Evolutionary conservation across 2,329 filamentous ascomycete genomes (phyloP).

Genomic region (Apiospora rasikravindrae): DNA sequence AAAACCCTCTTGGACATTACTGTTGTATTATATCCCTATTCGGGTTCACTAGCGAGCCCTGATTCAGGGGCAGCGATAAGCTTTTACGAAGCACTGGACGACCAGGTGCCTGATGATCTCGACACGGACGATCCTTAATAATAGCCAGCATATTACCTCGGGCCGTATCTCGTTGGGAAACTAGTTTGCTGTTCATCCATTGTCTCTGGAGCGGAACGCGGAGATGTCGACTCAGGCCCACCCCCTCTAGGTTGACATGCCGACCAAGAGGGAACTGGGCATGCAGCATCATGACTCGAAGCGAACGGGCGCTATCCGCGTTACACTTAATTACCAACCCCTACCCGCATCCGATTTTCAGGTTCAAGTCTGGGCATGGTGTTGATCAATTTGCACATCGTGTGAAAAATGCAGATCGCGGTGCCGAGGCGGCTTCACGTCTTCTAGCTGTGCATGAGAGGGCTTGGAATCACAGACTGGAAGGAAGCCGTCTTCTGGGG

Average conservation of each 20-base stretch:
- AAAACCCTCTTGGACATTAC: too few species aligned
- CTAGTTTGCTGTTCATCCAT: not conserved
- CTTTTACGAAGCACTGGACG: not conserved
- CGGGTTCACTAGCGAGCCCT: not conserved
- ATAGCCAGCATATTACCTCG: not conserved
- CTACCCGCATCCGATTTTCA: not conserved
- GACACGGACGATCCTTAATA: not conserved
- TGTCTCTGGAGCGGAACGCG: not conserved
- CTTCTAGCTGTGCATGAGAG: slow-evolving; percentile 4
- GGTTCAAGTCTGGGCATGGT: not conserved
- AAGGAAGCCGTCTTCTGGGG: not conserved
- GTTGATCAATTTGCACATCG: not conserved
- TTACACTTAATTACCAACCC: not conserved
- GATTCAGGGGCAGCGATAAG: slow-evolving; percentile 1
- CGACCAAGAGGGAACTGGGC: not conserved
- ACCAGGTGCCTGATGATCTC: not conserved
- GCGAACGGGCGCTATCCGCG: not conserved
- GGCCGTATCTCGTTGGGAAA: not conserved
- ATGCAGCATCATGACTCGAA: not conserved
- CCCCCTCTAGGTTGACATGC: not conserved
- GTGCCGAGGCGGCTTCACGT: slow-evolving; percentile 2
- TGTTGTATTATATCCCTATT: not conserved
- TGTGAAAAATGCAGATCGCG: not conserved
- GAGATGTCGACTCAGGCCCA: not conserved
- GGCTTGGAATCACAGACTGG: not conserved